A percentile compares a stretch with the other conserved stretches of the same genome.
phyloP scores from a whole-genome alignment of 768 basidiomycete species.

The Calocybe indica region DNA sequence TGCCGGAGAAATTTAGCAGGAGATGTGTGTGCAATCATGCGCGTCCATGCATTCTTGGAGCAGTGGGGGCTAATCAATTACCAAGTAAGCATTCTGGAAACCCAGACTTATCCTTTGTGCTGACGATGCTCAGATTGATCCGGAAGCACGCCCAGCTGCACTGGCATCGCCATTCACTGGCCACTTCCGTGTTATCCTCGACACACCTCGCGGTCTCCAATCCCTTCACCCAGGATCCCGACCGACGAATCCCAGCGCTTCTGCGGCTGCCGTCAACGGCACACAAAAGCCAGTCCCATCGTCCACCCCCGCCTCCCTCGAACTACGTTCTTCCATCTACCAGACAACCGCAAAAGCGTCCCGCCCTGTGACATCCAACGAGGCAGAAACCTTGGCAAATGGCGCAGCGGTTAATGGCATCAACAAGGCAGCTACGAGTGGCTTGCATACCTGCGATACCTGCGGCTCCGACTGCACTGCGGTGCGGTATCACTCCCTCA shows the following conservation, averaged over 20 bases:
- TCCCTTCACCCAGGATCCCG: slow-evolving; percentile 85
- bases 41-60: slow-evolving; percentile 97
- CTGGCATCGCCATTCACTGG: slow-evolving; percentile 97
- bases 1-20: slow-evolving; percentile 95
- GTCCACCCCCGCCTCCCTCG: slow-evolving; percentile 66
- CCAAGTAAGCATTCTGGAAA: slow-evolving; percentile 53
- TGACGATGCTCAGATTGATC: slow-evolving; percentile 63
- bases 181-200: slow-evolving; percentile 96
- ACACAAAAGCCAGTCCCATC: slow-evolving; percentile 32
- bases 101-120: neutral
- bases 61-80: slow-evolving; percentile 99
- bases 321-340: slow-evolving; percentile 84
- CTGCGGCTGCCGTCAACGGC: slow-evolving; percentile 35
- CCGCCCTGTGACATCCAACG: slow-evolving; percentile 56
- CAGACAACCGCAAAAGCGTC: slow-evolving; percentile 85
- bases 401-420: slow-evolving; percentile 42
- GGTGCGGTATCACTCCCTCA: slow-evolving; percentile 87
- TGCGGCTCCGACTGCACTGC: slow-evolving; percentile 92
- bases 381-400: slow-evolving; percentile 61
- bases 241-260: slow-evolving; percentile 38
- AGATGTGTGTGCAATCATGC: slow-evolving; percentile 98
- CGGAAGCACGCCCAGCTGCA: slow-evolving; percentile 89
- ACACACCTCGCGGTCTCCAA: slow-evolving; percentile 93
- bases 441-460: slow-evolving; percentile 76
- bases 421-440: slow-evolving; percentile 23